Evolutionary conservation across 768 basidiomycete species (phyloP).

Genomic region (Leccinum boreale): DNA sequence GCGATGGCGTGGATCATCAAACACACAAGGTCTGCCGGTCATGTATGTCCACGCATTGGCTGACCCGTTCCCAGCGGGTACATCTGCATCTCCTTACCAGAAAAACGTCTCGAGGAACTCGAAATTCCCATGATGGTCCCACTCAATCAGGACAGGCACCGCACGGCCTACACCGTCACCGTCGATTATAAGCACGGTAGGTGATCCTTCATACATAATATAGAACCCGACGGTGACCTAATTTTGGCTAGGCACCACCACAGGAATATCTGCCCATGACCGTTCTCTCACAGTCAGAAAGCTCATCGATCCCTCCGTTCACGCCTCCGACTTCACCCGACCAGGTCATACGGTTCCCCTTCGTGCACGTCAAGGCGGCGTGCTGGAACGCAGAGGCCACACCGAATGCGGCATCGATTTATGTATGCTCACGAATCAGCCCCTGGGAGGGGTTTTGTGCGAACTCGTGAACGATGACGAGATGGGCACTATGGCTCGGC

Average conservation of each 20-base stretch:
- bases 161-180: constrained; percentile 94
- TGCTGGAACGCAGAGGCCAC: constrained; percentile 85
- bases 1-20: constrained; percentile 99
- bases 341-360: constrained; percentile 97
- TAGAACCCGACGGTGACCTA: not conserved
- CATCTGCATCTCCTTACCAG: constrained; percentile 84
- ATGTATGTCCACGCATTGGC: not conserved
- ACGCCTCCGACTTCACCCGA: constrained; percentile 73
- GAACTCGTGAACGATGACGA: constrained; percentile 93
- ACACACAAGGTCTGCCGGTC: constrained; percentile 73
- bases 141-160: constrained; percentile 83
- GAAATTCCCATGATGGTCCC: constrained; percentile 94
- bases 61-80: constrained; percentile 65
- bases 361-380: constrained; percentile 81
- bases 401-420: constrained; percentile 91
- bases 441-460: constrained; percentile 77
- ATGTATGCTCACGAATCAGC: constrained; percentile 66
- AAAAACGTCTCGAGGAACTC: constrained; percentile 70
- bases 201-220: not conserved
- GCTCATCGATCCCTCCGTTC: constrained; percentile 59
- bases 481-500: constrained; percentile 87
- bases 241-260: constrained; percentile 66
- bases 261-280: constrained; percentile 97
- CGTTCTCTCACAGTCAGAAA: constrained; percentile 83
- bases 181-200: constrained; percentile 89